phyloP scores from a whole-genome alignment of 2,329 filamentous ascomycete species.

The Ophiocordyceps unilateralis region DNA sequence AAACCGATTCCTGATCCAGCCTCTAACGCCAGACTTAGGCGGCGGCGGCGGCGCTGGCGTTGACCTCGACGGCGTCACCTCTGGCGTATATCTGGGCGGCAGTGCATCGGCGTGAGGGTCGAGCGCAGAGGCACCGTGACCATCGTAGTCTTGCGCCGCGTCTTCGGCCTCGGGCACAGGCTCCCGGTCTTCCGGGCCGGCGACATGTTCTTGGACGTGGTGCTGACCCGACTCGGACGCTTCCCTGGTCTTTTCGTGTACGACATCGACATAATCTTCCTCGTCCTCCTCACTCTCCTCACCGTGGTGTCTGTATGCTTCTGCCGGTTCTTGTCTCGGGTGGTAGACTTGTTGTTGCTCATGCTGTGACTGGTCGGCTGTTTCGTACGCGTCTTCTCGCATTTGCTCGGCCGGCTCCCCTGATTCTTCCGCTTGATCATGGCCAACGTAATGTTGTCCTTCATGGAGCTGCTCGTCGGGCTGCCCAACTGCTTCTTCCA shows the following conservation, averaged over 20 bases:
- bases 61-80: neutral
- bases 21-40: conserved; percentile 23
- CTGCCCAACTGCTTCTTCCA: neutral
- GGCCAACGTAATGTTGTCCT: neutral
- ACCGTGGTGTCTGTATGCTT: neutral
- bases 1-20: conserved; percentile 39
- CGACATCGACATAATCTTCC: conserved; percentile 1
- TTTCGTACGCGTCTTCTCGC: conserved; percentile 23
- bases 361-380: conserved; percentile 9
- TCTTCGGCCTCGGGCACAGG: conserved; percentile 1
- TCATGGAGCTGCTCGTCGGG: neutral
- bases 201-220: neutral
- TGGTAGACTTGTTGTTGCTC: conserved; percentile 25
- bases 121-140: neutral
- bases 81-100: neutral
- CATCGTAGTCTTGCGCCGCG: conserved; percentile 1
- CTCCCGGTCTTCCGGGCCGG: neutral
- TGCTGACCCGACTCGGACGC: neutral
- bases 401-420: neutral
- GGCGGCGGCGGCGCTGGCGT: conserved; percentile 8
- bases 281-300: conserved; percentile 3
- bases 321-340: conserved; percentile 30
- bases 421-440: neutral
- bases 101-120: neutral
- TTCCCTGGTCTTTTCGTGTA: neutral